Base-by-base conservation (phyloP, 768 basidiomycete genomes). In the Mycena sanguinolenta region DNA sequence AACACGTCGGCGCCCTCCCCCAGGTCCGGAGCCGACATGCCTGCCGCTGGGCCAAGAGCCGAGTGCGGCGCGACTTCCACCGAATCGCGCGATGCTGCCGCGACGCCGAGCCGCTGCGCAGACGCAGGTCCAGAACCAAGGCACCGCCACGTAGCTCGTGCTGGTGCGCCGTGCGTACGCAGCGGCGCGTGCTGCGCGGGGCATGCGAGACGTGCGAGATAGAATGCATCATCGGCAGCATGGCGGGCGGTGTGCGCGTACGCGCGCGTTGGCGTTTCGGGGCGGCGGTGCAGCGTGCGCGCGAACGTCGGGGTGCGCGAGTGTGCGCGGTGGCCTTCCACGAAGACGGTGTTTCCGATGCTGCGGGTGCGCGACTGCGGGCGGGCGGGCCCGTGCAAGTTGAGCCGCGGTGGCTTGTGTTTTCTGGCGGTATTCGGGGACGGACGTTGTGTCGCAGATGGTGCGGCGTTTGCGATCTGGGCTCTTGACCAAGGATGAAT, bases 111-210 rank as follows among this genome's bases (percentile, higher is more conserved):
- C 27, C 44, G 28, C 62, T 28, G 52, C 32, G 59, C n/a, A n/a
- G n/a, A n/a, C n/a, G n/a, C n/a, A n/a, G n/a, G n/a, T n/a, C n/a
- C n/a, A n/a, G n/a, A 10, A 4, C 6, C 32, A 34, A 39, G 16
- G 25, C 58, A 3, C 44, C 63, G 19, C 68, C 58, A 42, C 82
- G 80, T 73, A 89, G 83, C 73, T 89, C 86, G 59, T 89, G 88
- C 49, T 89, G 58, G 73, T 89, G 88, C 9, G 88, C 85, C 7
- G 80, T 86, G 12, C 85, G 78, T 39, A 86, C 87, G 81, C 85
- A 85, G 9, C 82, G 80, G 52, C 81, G 83, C 25, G 82, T 82
- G 54, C 81, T 79, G 44, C 63, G 57, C 19, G 80, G 82, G 17
- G 53, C 69, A 30, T 70, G 69, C 19, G 64, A 28, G 57, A 63